phyloP scores from a whole-genome alignment of 1,284 basidiomycete species.

The Leucoagaricus sp. region DNA sequence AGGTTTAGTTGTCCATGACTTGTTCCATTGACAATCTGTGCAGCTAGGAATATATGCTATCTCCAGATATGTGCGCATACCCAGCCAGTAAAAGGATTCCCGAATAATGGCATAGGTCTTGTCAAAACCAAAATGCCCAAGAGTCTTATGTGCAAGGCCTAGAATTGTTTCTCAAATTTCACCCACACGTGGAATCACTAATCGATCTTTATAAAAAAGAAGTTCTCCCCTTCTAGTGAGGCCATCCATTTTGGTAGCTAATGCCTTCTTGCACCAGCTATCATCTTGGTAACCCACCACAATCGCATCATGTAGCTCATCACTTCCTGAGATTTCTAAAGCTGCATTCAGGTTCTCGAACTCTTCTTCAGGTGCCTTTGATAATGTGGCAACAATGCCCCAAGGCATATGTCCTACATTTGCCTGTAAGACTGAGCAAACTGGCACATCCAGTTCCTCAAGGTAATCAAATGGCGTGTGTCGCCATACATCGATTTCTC shows the following conservation, averaged over 20 bases:
- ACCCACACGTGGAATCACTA: constrained; percentile 31
- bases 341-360: not conserved
- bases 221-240: constrained; percentile 21
- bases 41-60: constrained; percentile 32
- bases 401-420: too few relatives aligned
- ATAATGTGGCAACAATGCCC: too few relatives aligned
- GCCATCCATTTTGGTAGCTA: not conserved
- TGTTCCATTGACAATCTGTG: constrained; percentile 34
- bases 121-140: constrained; percentile 39
- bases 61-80: constrained; percentile 36
- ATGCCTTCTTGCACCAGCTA: constrained; percentile 27
- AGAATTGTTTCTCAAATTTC: constrained; percentile 17
- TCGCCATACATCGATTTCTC: too few relatives aligned
- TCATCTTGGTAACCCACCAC: constrained; percentile 29
- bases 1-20: constrained; percentile 20
- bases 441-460: not conserved
- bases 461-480: too few relatives aligned
- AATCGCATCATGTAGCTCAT: constrained; percentile 21
- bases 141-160: constrained; percentile 25
- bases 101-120: constrained; percentile 33
- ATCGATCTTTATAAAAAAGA: constrained; percentile 27
- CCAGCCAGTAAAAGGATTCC: constrained; percentile 40
- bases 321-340: not conserved
- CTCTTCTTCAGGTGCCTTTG: too few relatives aligned
- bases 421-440: not conserved